phyloP scores from a whole-genome alignment of 1,139 yeast species.

The Yamadazyma membranifaciens region DNA sequence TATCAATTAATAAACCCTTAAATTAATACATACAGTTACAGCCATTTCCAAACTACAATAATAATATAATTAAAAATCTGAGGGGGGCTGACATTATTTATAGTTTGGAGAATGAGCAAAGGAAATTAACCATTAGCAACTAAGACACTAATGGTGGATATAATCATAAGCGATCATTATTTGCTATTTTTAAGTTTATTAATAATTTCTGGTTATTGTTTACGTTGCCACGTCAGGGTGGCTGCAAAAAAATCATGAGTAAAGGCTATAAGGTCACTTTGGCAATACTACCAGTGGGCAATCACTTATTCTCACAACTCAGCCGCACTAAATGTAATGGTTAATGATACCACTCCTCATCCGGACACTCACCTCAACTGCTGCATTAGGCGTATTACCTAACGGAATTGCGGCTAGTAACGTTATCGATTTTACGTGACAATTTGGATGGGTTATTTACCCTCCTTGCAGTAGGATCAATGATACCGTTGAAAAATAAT shows the following conservation, averaged over 20 bases:
- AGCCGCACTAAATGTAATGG: background rate
- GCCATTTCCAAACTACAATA: slow-evolving; percentile 1
- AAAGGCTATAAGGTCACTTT: background rate
- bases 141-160: too few relatives aligned
- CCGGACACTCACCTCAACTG: too few relatives aligned
- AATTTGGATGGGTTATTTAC: too few relatives aligned
- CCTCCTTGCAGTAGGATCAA: too few relatives aligned
- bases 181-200: background rate
- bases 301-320: background rate
- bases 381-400: too few relatives aligned
- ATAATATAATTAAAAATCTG: background rate
- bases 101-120: slow-evolving; percentile 2
- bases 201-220: background rate
- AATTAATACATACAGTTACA: slow-evolving; percentile 3
- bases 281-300: background rate
- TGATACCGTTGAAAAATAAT: too few relatives aligned
- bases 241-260: background rate
- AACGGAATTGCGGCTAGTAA: too few relatives aligned
- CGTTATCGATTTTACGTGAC: too few relatives aligned
- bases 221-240: background rate
- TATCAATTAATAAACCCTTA: background rate
- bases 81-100: slow-evolving; percentile 1
- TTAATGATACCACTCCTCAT: too few relatives aligned
- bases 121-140: background rate
- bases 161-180: too few relatives aligned